A percentile compares a stretch with the other conserved stretches of the same genome.
phyloP scores from a whole-genome alignment of 2,329 filamentous ascomycete species.

The Geosmithia flava region DNA sequence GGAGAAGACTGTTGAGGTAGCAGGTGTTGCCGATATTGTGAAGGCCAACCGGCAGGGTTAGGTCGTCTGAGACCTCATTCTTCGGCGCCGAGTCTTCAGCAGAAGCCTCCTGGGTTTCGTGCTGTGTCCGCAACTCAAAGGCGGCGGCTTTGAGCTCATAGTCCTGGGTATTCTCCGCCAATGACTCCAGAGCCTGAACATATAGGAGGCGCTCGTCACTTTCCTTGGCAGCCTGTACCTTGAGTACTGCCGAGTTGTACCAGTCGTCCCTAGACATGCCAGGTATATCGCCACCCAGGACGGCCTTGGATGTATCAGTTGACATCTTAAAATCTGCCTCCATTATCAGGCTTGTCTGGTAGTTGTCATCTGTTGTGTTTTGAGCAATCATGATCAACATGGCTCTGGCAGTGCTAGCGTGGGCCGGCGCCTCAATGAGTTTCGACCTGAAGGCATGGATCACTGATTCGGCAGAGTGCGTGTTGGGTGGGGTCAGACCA shows the following conservation, averaged over 20 bases:
- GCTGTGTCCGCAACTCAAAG: neutral
- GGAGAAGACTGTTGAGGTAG: conserved; percentile 91
- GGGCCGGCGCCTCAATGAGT: conserved; percentile 15
- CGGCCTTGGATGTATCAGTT: conserved; percentile 15
- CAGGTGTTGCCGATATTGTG: conserved; percentile 96
- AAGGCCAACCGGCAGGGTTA: conserved; percentile 68
- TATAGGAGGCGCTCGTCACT: neutral
- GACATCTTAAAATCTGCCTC: conserved; percentile 23
- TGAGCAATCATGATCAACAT: conserved; percentile 22
- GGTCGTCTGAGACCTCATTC: conserved; percentile 11
- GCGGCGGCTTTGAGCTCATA: neutral
- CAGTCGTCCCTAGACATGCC: neutral
- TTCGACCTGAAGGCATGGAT: conserved; percentile 21
- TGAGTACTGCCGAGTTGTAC: neutral
- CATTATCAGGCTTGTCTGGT: conserved; percentile 18
- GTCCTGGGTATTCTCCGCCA: neutral
- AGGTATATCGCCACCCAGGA: conserved; percentile 10
- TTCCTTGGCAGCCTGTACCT: neutral
- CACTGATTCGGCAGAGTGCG: conserved; percentile 18
- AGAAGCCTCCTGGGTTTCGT: neutral
- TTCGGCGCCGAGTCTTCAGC: neutral
- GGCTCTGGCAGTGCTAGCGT: conserved; percentile 15
- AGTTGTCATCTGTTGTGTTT: conserved; percentile 18
- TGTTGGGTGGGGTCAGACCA: conserved; percentile 20
- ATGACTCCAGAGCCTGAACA: neutral